Conservation (phyloP, 2,329 filamentous ascomycete genomes). For the Aspergillus hiratsukae region DNA sequence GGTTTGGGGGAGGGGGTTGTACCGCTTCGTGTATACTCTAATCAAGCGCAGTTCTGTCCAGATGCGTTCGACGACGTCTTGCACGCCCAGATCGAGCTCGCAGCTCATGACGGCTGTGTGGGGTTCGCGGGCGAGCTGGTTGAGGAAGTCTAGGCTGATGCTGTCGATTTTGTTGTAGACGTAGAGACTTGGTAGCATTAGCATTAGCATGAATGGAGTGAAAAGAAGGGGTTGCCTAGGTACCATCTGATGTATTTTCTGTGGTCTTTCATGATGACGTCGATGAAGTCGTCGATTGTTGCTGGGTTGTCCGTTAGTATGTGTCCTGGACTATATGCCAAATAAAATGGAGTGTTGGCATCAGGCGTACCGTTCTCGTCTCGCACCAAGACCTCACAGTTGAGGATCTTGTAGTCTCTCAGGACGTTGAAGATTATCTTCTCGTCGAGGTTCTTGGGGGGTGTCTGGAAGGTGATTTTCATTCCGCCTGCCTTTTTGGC, state of each 20-base stretch:
- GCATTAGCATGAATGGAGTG: not conserved
- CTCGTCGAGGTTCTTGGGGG: conserved; percentile 89
- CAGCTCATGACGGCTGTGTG: conserved; percentile 97
- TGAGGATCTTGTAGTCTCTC: conserved; percentile 97
- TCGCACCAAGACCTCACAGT: conserved; percentile 91
- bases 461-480: conserved; percentile 93
- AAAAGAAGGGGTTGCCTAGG: not conserved
- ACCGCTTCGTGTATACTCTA: conserved; percentile 85
- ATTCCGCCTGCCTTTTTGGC: conserved; percentile 92
- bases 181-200: conserved; percentile 59
- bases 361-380: conserved; percentile 68
- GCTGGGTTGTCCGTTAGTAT: conserved; percentile 42
- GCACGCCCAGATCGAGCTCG: conserved; percentile 87
- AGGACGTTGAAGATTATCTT: conserved; percentile 98
- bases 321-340: not conserved
- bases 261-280: conserved; percentile 99
- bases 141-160: conserved; percentile 87
- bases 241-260: conserved; percentile 86
- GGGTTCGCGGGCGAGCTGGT: conserved; percentile 85
- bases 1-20: conserved; percentile 11
- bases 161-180: conserved; percentile 99
- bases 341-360: too few species aligned
- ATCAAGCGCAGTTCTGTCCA: conserved; percentile 92
- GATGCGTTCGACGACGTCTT: conserved; percentile 89
- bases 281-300: conserved; percentile 97